phyloP scores from a whole-genome alignment of 2,329 filamentous ascomycete species.

The Aspergillus pseudotamarii region DNA sequence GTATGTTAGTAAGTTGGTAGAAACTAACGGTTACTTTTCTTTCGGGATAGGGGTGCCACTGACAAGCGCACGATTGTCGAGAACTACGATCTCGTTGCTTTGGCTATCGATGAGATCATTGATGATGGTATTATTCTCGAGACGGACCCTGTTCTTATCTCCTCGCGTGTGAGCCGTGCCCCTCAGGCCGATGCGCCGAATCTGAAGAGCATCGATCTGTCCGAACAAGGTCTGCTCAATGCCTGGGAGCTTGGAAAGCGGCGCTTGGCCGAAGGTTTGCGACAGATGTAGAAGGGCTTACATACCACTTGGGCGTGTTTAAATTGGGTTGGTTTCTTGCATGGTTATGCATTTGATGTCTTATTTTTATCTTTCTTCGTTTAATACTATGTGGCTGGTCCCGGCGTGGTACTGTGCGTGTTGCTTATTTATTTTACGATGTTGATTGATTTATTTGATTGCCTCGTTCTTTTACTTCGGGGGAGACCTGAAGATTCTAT shows the following conservation, averaged over 20 bases:
- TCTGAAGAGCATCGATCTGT: conserved; percentile 91
- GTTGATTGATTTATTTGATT: conserved; percentile 21
- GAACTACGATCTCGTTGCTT: conserved; percentile 94
- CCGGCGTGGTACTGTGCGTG: conserved; percentile 37
- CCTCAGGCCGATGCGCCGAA: conserved; percentile 85
- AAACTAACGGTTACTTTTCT: background rate
- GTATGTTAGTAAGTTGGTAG: background rate
- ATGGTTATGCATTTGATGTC: conserved; percentile 25
- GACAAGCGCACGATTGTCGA: conserved; percentile 98
- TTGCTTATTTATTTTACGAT: conserved; percentile 26
- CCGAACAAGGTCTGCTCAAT: conserved; percentile 93
- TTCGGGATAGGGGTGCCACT: conserved; percentile 73
- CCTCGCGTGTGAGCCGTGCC: conserved; percentile 87
- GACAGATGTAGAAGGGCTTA: conserved; percentile 51
- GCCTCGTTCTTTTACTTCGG: conserved; percentile 14
- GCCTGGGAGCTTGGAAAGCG: conserved; percentile 91
- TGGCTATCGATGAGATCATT: conserved; percentile 93
- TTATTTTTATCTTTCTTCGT: conserved; percentile 24
- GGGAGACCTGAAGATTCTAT: conserved; percentile 22
- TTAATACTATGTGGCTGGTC: conserved; percentile 37
- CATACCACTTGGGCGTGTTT: background rate
- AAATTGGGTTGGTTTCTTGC: conserved; percentile 8
- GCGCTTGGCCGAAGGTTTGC: conserved; percentile 86
- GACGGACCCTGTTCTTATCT: conserved; percentile 92
- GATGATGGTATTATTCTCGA: conserved; percentile 97